Conservation (phyloP, 1,139 yeast genomes). For the Yamadazyma diddensiae region DNA sequence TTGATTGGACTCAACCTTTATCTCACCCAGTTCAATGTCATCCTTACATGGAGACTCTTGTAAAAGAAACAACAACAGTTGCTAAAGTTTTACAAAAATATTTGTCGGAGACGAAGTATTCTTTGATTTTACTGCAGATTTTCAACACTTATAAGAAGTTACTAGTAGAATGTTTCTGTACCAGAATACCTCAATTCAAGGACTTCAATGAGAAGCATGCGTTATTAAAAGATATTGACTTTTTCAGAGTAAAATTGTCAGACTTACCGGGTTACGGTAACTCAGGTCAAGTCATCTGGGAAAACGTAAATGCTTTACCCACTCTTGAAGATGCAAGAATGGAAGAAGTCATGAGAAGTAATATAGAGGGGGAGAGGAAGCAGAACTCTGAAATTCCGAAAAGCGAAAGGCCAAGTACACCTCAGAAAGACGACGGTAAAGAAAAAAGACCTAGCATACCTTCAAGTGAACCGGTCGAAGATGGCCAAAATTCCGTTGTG, state of each 20-base stretch:
- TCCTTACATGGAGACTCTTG: conserved; percentile 63
- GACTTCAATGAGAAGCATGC: conserved; percentile 54
- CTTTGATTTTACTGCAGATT: conserved; percentile 50
- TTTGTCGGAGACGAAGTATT: conserved; percentile 51
- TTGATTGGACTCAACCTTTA: conserved; percentile 50
- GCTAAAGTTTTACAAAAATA: conserved; percentile 59
- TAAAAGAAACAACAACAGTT: conserved; percentile 64
- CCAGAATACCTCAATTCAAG: conserved; percentile 48
- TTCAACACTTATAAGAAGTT: conserved; percentile 60
- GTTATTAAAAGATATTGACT: conserved; percentile 61
- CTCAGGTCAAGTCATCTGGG: conserved; percentile 66
- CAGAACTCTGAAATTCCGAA: not conserved
- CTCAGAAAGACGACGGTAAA: too few relatives aligned
- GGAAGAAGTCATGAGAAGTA: conserved; percentile 46
- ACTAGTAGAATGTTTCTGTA: conserved; percentile 53
- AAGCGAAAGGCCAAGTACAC: not conserved
- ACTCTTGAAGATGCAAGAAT: conserved; percentile 49
- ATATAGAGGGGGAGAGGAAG: conserved; percentile 23
- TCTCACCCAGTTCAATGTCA: conserved; percentile 47
- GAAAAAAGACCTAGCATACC: too few relatives aligned
- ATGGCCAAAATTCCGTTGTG: too few relatives aligned
- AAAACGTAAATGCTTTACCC: conserved; percentile 54
- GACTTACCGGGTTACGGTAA: conserved; percentile 64
- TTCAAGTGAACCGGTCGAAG: too few relatives aligned
- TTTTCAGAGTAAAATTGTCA: conserved; percentile 57